These are phyloP conservation scores for Fusarium illudens DNA, from an alignment of 2,329 filamentous ascomycete species.

Conservation along the genomic window DNA sequence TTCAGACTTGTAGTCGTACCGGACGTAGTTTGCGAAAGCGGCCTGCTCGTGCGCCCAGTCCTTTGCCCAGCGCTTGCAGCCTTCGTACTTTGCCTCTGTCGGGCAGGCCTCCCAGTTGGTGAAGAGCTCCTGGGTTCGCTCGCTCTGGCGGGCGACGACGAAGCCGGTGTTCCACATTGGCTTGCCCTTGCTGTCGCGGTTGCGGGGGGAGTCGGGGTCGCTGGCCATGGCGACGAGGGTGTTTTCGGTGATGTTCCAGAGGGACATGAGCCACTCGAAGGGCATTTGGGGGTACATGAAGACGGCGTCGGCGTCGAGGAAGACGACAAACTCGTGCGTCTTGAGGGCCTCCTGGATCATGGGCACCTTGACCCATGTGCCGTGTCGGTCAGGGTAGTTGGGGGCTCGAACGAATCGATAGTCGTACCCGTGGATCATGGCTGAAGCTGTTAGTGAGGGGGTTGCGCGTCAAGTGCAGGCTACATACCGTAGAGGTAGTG, in stretches of 20 bases:
- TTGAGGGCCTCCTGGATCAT: constrained; percentile 50
- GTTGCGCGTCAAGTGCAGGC: background rate
- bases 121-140: constrained; percentile 37
- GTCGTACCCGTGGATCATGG: constrained; percentile 57
- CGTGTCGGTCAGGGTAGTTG: constrained; percentile 51
- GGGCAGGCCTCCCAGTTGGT: constrained; percentile 28
- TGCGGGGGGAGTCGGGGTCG: constrained; percentile 52
- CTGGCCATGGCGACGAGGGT: constrained; percentile 56
- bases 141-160: constrained; percentile 32
- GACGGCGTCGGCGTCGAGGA: constrained; percentile 55
- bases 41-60: constrained; percentile 42
- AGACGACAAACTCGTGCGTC: constrained; percentile 53
- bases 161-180: constrained; percentile 40
- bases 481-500: constrained; percentile 36
- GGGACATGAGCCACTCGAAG: constrained; percentile 58
- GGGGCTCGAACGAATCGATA: constrained; percentile 57
- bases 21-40: constrained; percentile 35
- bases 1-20: constrained; percentile 36
- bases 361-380: constrained; percentile 57
- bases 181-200: constrained; percentile 45
- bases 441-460: background rate
- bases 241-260: constrained; percentile 52
- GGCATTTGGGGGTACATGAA: constrained; percentile 54
- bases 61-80: constrained; percentile 31
- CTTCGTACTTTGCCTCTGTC: constrained; percentile 20